A percentile compares a stretch with the other conserved stretches of the same genome.
Conservation (phyloP, 2,329 filamentous ascomycete species). For the Sarocladium kiliense region DNA sequence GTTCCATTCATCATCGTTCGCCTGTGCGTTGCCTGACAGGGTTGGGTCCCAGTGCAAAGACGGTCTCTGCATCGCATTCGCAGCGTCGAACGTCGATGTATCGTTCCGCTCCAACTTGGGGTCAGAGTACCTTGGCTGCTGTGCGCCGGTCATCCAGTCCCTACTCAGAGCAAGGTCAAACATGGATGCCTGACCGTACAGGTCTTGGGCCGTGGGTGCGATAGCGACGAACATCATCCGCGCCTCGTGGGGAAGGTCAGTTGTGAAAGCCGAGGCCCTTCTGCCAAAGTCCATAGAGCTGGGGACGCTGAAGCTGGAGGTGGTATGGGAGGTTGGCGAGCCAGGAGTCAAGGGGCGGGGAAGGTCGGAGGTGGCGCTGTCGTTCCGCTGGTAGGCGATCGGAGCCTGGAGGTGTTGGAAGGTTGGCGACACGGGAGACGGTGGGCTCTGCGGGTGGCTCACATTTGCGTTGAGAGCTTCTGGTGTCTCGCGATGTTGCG, state of each 20-base stretch:
- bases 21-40: not conserved
- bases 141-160: slow-evolving; percentile 1
- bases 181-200: slow-evolving; percentile 15
- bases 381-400: slow-evolving; percentile 18
- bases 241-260: slow-evolving; percentile 35
- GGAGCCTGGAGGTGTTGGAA: slow-evolving; percentile 14
- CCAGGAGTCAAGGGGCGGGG: slow-evolving; percentile 22
- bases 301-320: slow-evolving; percentile 18
- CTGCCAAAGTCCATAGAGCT: slow-evolving; percentile 15
- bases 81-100: not conserved
- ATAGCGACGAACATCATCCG: slow-evolving; percentile 34
- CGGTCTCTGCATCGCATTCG: slow-evolving; percentile 7
- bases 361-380: slow-evolving; percentile 17
- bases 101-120: slow-evolving; percentile 4
- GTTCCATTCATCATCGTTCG: slow-evolving; percentile 25
- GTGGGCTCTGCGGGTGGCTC: slow-evolving; percentile 14
- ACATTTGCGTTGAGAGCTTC: not conserved
- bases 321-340: slow-evolving; percentile 16
- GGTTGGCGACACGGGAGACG: slow-evolving; percentile 13
- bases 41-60: slow-evolving; percentile 3
- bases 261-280: slow-evolving; percentile 32
- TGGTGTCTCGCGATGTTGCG: not conserved
- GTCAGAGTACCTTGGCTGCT: not conserved
- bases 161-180: not conserved
- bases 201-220: slow-evolving; percentile 3